These are phyloP conservation scores for Kwoniella europaea DNA, from an alignment of 768 basidiomycete genomes.

Conservation along the genomic window DNA sequence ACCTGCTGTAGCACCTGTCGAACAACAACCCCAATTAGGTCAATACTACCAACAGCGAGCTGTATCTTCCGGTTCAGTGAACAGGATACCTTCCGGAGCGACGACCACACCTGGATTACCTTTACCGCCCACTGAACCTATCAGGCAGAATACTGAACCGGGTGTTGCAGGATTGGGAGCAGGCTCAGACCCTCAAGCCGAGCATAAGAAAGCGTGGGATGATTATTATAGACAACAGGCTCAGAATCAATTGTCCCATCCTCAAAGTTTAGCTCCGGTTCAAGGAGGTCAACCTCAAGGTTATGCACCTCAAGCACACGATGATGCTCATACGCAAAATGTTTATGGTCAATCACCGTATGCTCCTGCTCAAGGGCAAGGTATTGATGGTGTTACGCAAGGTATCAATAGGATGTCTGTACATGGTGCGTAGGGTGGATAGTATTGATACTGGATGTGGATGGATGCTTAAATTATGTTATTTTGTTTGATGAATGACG, in stretches of 20 bases:
- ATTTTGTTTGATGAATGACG: not conserved
- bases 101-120: slow-evolving; percentile 47
- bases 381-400: slow-evolving; percentile 35
- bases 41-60: slow-evolving; percentile 39
- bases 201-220: slow-evolving; percentile 57
- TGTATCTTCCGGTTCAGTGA: slow-evolving; percentile 37
- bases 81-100: slow-evolving; percentile 33
- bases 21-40: slow-evolving; percentile 17
- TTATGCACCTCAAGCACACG: slow-evolving; percentile 9
- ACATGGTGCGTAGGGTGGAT: slow-evolving; percentile 30
- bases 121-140: slow-evolving; percentile 35
- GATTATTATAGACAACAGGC: slow-evolving; percentile 56
- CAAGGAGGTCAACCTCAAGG: slow-evolving; percentile 3
- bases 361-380: slow-evolving; percentile 12
- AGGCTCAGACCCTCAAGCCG: slow-evolving; percentile 44
- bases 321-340: slow-evolving; percentile 8
- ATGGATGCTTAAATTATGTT: not conserved
- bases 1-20: slow-evolving; percentile 46
- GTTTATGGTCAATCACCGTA: slow-evolving; percentile 32
- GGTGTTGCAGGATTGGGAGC: slow-evolving; percentile 58
- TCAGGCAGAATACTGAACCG: slow-evolving; percentile 54
- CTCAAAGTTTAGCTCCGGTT: slow-evolving; percentile 19
- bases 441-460: not conserved
- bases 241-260: slow-evolving; percentile 50
- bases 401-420: slow-evolving; percentile 45